Percentiles rank a stretch among this genome's conserved stretches.
Conservation (phyloP, 2,329 filamentous ascomycete genomes). For the Monosporascus sp. region DNA sequence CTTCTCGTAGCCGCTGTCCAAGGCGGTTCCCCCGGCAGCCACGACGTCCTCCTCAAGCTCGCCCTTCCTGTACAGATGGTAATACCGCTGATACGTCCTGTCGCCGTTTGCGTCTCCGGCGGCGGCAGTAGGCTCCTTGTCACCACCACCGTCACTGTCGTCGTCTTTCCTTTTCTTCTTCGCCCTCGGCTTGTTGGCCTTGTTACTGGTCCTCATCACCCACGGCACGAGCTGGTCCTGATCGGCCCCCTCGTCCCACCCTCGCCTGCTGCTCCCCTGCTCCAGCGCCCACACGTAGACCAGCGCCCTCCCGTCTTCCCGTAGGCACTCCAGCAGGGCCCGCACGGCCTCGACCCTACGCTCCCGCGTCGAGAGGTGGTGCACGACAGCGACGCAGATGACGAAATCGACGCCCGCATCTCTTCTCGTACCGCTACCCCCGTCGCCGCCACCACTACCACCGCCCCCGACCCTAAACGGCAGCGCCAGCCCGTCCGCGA, state of each 20-base stretch:
- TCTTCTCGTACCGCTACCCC: background rate
- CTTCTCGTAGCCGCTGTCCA: slow-evolving; percentile 85
- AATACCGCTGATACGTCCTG: slow-evolving; percentile 80
- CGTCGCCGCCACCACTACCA: background rate
- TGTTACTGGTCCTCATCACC: slow-evolving; percentile 56
- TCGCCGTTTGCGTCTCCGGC: slow-evolving; percentile 15
- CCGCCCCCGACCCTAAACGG: slow-evolving; percentile 57
- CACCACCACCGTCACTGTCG: background rate
- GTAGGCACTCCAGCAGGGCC: slow-evolving; percentile 65
- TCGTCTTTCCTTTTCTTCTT: slow-evolving; percentile 8
- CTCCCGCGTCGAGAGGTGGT: slow-evolving; percentile 78
- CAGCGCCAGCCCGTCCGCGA: slow-evolving; percentile 79
- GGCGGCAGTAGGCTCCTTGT: background rate
- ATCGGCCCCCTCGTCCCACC: slow-evolving; percentile 77
- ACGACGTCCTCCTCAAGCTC: slow-evolving; percentile 79
- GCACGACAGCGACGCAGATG: slow-evolving; percentile 89
- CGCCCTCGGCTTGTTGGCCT: slow-evolving; percentile 20
- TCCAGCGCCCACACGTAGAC: slow-evolving; percentile 96
- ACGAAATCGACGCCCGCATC: slow-evolving; percentile 63
- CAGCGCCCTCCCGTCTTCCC: slow-evolving; percentile 58
- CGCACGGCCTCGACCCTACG: slow-evolving; percentile 69
- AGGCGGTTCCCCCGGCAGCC: slow-evolving; percentile 67
- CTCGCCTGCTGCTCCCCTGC: slow-evolving; percentile 78
- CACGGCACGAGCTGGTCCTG: slow-evolving; percentile 96
- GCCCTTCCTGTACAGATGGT: slow-evolving; percentile 83